phyloP scores from a whole-genome alignment of 1,139 yeast species.

The Suhomyces guaymorum region DNA sequence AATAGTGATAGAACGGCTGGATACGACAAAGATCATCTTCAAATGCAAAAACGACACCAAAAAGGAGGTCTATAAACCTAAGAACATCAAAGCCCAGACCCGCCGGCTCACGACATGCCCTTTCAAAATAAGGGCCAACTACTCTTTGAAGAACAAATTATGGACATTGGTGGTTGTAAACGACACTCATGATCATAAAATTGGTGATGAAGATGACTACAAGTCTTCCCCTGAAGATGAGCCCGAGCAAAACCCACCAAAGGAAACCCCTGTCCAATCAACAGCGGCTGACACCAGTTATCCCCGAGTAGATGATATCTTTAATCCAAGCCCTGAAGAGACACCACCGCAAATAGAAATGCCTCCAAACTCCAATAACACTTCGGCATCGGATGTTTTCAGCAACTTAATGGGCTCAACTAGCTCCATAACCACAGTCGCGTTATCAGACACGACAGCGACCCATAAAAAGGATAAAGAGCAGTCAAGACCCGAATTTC shows the following conservation, averaged over 20 bases:
- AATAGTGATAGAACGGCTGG: slow-evolving; percentile 71
- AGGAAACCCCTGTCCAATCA: background rate
- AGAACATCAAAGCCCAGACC: slow-evolving; percentile 10
- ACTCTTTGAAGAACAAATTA: slow-evolving; percentile 50
- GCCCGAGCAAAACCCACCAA: too few species aligned
- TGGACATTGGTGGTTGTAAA: slow-evolving; percentile 67
- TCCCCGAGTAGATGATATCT: slow-evolving; percentile 10
- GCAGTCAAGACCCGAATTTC: background rate
- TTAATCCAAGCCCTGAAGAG: slow-evolving; percentile 8
- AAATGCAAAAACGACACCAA: slow-evolving; percentile 50
- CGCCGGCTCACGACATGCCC: slow-evolving; percentile 53
- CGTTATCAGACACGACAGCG: slow-evolving; percentile 4
- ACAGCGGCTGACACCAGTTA: background rate
- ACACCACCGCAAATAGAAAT: slow-evolving; percentile 3
- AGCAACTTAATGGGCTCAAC: slow-evolving; percentile 15
- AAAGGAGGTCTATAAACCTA: slow-evolving; percentile 14
- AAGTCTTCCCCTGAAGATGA: too few species aligned
- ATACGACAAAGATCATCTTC: slow-evolving; percentile 65
- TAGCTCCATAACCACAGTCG: slow-evolving; percentile 12
- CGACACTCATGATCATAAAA: slow-evolving; percentile 49
- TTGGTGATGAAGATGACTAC: too few species aligned
- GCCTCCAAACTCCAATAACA: slow-evolving; percentile 1
- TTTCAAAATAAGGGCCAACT: slow-evolving; percentile 69
- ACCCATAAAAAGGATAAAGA: slow-evolving; percentile 4
- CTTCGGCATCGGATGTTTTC: slow-evolving; percentile 17